Evolutionary conservation across 1,139 yeast genomes (phyloP), one percentile per base, ranked within the genome.

Genomic region (Pichia norvegensis): DNA sequence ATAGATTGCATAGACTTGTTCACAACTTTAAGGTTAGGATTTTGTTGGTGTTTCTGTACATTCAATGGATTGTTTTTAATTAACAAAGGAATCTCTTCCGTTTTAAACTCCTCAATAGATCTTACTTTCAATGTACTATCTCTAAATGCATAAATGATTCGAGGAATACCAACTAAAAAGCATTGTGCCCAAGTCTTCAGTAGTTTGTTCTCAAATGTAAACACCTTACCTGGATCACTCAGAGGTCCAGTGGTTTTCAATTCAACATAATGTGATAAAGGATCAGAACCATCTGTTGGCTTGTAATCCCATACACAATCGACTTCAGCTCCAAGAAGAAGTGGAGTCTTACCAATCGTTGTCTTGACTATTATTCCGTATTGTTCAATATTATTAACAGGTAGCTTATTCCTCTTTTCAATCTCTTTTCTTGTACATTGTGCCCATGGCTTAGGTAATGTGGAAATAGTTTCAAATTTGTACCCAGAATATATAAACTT

Each of bases 111-210:
- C 63, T 92, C 97, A 2, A 87, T 78, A 4, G 81, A 66, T 52
- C 74, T 69, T 47, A 94, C 67, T 25, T 73, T 63, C 43, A 85
- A 73, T 38, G 75, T 67, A 27, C 84, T 84, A 60, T 88, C 95
- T 52, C 97, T 73, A 64, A 85, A 92, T 0, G 97, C 99, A 60
- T 86, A 85, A 1, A 85, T 76, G 4, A 92, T 73, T 50, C 76
- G 77, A 11, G 83, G 80, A 17, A 90, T 74, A 4, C 98, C 98
- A 45, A 87, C 72, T 37, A 94, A 67, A 62, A 90, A 94, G 52
- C 95, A 82, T 67, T 90, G 97, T 3, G 95, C 88, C 99, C 99
- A 94, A 0, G 94, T 74, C 51, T 72, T 77, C 62, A 82, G 77
- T 39, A 90, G 64, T 61, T 81, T 88, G 62, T 65, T 75, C 60